These are phyloP conservation scores for Exophiala sp. DNA, from an alignment of 2,329 filamentous ascomycete genomes.

Conservation along the genomic window DNA sequence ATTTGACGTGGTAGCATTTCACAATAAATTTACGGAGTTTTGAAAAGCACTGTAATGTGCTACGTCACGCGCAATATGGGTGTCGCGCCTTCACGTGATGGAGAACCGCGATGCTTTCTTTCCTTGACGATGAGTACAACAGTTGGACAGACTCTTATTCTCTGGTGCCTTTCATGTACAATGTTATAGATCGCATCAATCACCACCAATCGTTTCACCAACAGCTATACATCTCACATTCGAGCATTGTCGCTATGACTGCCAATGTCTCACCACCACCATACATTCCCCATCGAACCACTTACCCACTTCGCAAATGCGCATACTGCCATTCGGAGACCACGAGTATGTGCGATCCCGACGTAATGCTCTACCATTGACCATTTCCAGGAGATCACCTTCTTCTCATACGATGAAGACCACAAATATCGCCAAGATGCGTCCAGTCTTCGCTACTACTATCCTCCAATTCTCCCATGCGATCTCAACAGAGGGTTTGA, in stretches of 20 bases:
- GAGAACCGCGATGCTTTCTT: background rate
- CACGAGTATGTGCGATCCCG: constrained; percentile 55
- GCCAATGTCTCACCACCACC: constrained; percentile 15
- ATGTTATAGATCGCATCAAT: no score
- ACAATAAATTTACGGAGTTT: no score
- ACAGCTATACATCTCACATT: background rate
- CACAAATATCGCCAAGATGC: constrained; percentile 73
- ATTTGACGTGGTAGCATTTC: no score
- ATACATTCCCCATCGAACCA: constrained; percentile 65
- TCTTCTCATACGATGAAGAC: constrained; percentile 87
- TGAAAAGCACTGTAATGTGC: no score
- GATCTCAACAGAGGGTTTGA: constrained; percentile 80
- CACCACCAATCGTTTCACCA: background rate
- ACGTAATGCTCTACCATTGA: background rate
- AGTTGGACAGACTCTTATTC: no score
- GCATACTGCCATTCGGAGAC: constrained; percentile 69
- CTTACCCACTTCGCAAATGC: constrained; percentile 64
- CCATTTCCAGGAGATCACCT: constrained; percentile 73
- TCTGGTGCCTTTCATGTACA: no score
- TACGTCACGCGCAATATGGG: background rate
- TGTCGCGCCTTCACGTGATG: background rate
- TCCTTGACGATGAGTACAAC: no score
- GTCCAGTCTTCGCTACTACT: constrained; percentile 82
- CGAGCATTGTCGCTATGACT: background rate
- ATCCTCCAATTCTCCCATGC: constrained; percentile 66